A percentile compares a stretch with the other conserved stretches of the same genome.
Conservation (phyloP, 768 basidiomycete species). For the Coprinopsis sp. region DNA sequence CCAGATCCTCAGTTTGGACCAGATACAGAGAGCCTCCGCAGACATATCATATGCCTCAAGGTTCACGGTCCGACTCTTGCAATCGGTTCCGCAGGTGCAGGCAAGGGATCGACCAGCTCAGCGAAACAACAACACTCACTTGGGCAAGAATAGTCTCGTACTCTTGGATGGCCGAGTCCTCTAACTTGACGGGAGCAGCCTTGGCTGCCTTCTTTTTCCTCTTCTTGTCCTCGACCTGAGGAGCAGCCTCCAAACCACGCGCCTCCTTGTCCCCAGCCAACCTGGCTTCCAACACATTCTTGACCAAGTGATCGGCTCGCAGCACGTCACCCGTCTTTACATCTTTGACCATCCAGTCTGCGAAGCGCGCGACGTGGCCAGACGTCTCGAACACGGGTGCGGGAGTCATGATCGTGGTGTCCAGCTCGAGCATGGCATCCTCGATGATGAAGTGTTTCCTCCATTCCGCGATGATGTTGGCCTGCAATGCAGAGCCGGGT, state of each 20-base stretch:
- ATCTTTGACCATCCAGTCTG: constrained; percentile 99
- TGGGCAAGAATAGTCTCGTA: constrained; percentile 87
- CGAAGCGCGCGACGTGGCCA: constrained; percentile 96
- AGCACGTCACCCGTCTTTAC: constrained; percentile 92
- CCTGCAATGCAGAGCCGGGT: constrained; percentile 90
- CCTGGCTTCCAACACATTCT: constrained; percentile 84
- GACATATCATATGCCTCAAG: no score
- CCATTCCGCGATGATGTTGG: constrained; percentile 97
- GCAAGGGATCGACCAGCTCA: neutral
- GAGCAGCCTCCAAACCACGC: constrained; percentile 64
- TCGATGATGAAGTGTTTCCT: constrained; percentile 97
- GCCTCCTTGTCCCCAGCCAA: constrained; percentile 90
- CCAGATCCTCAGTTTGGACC: no score
- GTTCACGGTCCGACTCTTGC: no score
- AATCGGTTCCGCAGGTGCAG: no score
- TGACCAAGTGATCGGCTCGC: constrained; percentile 94
- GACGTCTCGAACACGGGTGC: constrained; percentile 93
- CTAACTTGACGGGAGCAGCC: constrained; percentile 60
- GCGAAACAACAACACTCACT: constrained; percentile 35
- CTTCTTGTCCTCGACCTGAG: constrained; percentile 58
- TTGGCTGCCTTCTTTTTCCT: constrained; percentile 78
- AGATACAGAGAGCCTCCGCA: no score
- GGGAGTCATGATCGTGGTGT: constrained; percentile 97
- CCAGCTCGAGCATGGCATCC: constrained; percentile 97
- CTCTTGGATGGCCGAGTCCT: constrained; percentile 66